Evolutionary conservation across 208 protist genomes (phyloP), one percentile per base, ranked within the genome.

Genomic region (Porcisia hertigi): DNA sequence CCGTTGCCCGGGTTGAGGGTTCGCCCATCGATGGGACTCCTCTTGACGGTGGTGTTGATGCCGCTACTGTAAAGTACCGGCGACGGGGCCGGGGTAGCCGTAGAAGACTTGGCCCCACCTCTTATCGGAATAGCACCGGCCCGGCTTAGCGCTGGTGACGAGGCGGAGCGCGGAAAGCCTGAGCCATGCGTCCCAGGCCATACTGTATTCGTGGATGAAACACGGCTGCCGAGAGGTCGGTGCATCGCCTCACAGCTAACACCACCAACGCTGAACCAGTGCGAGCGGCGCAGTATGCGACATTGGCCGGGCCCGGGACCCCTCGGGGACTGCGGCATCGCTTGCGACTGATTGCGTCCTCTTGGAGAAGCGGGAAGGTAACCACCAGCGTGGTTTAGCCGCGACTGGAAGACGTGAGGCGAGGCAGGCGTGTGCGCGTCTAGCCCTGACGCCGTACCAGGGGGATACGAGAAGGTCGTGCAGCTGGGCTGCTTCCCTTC

Each of bases 191-290:
- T n/a, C 2, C 47, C 41, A 20, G 69, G 18, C 36, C 78, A 63
- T 25, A 60, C 0, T 23, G 43, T 45, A 11, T 39, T 71, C 16
- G 78, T 59, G 1, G 73, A 66, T 11, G 69, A 75, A 3, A 49
- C 53, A n/a, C 52, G 20, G 59, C 78, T 75, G 72, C 58, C 41
- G 76, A 18, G 12, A 55, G 36, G 70, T 18, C 41, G 16, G 55
- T 52, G 16, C n/a, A 80, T 30, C 3, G 71, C 58, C 9, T 87
- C 77, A 20, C 63, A 79, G 59, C 75, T 80, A 55, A 88, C 65
- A 30, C 82, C 79, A 57, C 70, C 79, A 4, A 87, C 81, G 70
- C 76, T 83, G 77, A 90, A 90, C 86, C 86, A 90, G 72, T 90
- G 86, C 34, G 86, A 90, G 64, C 86, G 75, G 8, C 86, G 86